Conservation (phyloP, 345 rosid species). For the Alliaria petiolata region DNA sequence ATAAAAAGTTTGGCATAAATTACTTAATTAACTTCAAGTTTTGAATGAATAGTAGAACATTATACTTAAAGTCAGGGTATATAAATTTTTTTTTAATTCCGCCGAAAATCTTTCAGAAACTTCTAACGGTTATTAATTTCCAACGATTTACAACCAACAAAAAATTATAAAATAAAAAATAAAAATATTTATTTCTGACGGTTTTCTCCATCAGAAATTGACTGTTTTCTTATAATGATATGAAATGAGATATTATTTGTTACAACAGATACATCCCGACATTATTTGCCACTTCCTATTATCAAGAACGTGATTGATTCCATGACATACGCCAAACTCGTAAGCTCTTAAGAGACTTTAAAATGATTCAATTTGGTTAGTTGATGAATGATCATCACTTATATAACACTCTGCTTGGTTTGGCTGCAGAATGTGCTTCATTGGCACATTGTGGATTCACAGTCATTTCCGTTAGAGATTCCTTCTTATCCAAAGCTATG, state of each 20-base stretch:
- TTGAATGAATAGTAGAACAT: no score
- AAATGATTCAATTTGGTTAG: neutral
- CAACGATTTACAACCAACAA: no score
- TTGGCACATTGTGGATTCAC: conserved; percentile 74
- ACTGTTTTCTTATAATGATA: neutral
- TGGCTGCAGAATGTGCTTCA: conserved; percentile 61
- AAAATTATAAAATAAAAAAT: no score
- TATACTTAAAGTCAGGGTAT: no score
- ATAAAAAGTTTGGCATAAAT: neutral
- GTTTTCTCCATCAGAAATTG: no score
- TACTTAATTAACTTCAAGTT: no score
- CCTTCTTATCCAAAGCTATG: conserved; percentile 76
- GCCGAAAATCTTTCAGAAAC: no score
- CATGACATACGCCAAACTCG: conserved; percentile 70
- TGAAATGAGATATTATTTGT: neutral
- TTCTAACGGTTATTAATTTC: no score
- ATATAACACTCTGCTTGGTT: neutral
- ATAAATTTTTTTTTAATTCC: no score
- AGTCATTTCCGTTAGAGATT: conserved; percentile 69
- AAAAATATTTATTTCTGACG: no score
- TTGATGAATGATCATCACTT: neutral
- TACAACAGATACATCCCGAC: conserved; percentile 71
- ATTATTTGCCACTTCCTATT: conserved; percentile 53
- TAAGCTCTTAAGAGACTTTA: conserved; percentile 26
- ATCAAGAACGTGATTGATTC: conserved; percentile 71